Evolutionary conservation across 2,329 filamentous ascomycete species (phyloP), one percentile per base, ranked within the genome.

Genomic region (Colletotrichum destructivum): DNA sequence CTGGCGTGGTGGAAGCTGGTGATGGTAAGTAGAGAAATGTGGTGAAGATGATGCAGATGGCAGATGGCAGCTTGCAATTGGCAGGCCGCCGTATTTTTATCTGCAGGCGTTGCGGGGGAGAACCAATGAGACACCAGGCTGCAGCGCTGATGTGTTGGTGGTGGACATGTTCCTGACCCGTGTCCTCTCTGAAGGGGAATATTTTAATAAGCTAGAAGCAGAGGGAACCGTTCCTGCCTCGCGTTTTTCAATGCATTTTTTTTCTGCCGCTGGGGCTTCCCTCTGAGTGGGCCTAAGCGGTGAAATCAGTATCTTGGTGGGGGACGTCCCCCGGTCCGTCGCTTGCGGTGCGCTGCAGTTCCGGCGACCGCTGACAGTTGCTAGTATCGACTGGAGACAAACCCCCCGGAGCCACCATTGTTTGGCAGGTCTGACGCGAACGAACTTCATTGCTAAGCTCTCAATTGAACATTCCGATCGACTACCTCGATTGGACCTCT

Each of bases 71-170:
- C 54, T 65, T 66, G 62, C 66, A 71, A 69, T 66, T 62, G 61
- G 60, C 56, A 55, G 66, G 66, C 31, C 16, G 18, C 49, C 49
- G 23, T 52, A n/a, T 31, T 62, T 64, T 65, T 66, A 64, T 62
- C 66, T 66, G 69, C 70, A 73, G 56, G 65, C 40, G 64, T 47
- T 59, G 61, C 40, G 56, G 59, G 49, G 71, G 56, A 71, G 21
- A 31, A 66, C 62, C 60, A 73, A 68, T 70, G 56, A 61, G 61
- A 66, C 70, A 69, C 44, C 72, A 74, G 73, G 72, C 62, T 74
- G 42, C 51, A 44, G 66, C 69, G 65, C 73, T 69, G 72, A 68
- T 65, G 69, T 64, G 57, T 62, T 69, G 70, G 64, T 65, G 49
- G 15, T 63, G 67, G 67, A 68, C 57, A 64, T 69, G 55, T 72